Conservation (phyloP, 2,329 filamentous ascomycete species). For the Neopestalotiopsis sp. region DNA sequence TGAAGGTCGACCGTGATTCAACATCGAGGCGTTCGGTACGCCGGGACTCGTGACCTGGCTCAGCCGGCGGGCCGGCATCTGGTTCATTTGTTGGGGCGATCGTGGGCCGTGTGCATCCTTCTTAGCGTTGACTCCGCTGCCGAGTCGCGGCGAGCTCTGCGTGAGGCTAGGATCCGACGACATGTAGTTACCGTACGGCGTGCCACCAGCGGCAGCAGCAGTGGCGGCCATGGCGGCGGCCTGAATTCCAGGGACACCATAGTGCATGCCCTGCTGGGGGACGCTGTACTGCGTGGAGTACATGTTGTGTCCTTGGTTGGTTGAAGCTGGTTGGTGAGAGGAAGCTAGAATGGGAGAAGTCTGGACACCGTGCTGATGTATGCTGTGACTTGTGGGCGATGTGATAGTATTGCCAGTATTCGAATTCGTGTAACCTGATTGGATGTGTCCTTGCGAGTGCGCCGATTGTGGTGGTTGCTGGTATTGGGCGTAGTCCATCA, state of each 20-base stretch:
- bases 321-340: constrained; percentile 72
- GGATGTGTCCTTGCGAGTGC: constrained; percentile 62
- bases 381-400: constrained; percentile 73
- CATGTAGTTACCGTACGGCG: constrained; percentile 69
- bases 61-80: constrained; percentile 71
- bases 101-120: constrained; percentile 74
- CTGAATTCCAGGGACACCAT: constrained; percentile 82
- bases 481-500: constrained; percentile 80
- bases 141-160: constrained; percentile 80
- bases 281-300: constrained; percentile 83
- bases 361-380: constrained; percentile 71
- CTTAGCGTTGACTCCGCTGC: constrained; percentile 67
- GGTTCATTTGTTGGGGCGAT: constrained; percentile 76
- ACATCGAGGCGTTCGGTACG: constrained; percentile 75
- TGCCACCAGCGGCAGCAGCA: constrained; percentile 85
- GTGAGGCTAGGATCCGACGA: constrained; percentile 71
- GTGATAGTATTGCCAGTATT: constrained; percentile 66
- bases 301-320: constrained; percentile 73
- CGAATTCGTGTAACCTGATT: constrained; percentile 67
- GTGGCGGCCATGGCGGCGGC: constrained; percentile 92
- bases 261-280: constrained; percentile 77
- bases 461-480: constrained; percentile 72
- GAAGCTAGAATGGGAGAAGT: constrained; percentile 82
- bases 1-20: constrained; percentile 68
- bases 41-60: constrained; percentile 80